phyloP scores from a whole-genome alignment of 1,139 yeast genomes.

The Diutina catenulata region DNA sequence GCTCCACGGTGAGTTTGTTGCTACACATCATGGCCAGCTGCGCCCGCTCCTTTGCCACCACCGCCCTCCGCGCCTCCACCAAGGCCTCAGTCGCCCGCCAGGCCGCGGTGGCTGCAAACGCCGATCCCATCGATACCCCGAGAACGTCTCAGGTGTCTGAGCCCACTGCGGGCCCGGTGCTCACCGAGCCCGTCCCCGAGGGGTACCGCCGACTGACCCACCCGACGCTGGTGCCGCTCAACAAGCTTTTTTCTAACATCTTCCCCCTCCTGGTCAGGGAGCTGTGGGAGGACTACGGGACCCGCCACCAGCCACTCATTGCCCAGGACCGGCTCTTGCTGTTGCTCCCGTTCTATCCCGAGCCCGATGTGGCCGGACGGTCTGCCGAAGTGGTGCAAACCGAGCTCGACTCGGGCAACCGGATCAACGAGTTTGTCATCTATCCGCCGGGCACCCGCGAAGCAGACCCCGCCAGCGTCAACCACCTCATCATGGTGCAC shows the following conservation, averaged over 20 bases:
- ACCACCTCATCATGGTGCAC: conserved; percentile 57
- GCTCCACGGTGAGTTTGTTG: no score
- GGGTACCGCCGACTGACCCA: conserved; percentile 34
- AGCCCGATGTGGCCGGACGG: conserved; percentile 20
- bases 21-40: no score
- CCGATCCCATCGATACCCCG: no score
- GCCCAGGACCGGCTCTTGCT: conserved; percentile 44
- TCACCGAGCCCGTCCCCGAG: no score
- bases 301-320: conserved; percentile 26
- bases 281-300: conserved; percentile 39
- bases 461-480: conserved; percentile 6
- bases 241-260: conserved; percentile 34
- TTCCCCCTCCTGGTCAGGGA: conserved; percentile 48
- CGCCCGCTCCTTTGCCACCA: no score
- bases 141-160: no score
- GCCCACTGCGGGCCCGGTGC: no score
- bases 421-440: conserved; percentile 54
- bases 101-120: no score
- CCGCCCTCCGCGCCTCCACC: no score
- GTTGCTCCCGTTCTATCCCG: conserved; percentile 28
- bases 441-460: conserved; percentile 21
- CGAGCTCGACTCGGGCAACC: conserved; percentile 26
- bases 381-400: conserved; percentile 23
- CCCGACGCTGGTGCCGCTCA: conserved; percentile 52
- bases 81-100: no score